A percentile compares a stretch with the other conserved stretches of the same genome.
Conservation (phyloP, 2,329 filamentous ascomycete species). For the Fusarium falciforme region DNA sequence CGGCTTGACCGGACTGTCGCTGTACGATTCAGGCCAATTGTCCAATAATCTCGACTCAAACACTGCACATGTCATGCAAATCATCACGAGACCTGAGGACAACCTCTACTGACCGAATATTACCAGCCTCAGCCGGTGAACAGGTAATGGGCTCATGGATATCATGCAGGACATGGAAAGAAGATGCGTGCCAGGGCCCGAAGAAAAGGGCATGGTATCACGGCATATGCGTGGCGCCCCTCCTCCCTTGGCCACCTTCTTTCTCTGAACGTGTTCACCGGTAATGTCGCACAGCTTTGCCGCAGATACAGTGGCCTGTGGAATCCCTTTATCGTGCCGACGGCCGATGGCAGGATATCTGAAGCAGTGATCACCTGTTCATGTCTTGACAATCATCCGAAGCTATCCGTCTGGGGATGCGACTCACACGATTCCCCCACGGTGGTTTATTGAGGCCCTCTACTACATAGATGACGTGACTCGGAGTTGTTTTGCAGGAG, state of each 20-base stretch:
- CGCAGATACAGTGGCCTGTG: background rate
- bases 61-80: background rate
- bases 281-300: conserved; percentile 32
- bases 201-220: conserved; percentile 16
- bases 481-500: background rate
- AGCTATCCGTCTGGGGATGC: background rate
- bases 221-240: conserved; percentile 28
- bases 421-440: background rate
- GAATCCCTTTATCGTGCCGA: background rate
- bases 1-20: background rate
- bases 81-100: background rate
- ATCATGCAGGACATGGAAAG: background rate
- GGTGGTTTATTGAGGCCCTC: background rate
- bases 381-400: conserved; percentile 2
- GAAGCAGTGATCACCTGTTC: conserved; percentile 22
- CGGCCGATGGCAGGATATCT: conserved; percentile 1
- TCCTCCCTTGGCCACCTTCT: background rate
- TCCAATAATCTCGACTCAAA: background rate
- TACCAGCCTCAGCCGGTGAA: background rate
- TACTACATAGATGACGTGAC: background rate
- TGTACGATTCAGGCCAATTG: background rate
- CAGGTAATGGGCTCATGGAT: background rate
- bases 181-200: conserved; percentile 7
- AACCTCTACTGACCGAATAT: background rate
- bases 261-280: conserved; percentile 25